Conservation (phyloP, 768 basidiomycete genomes). For the Favolaschia claudopus region DNA sequence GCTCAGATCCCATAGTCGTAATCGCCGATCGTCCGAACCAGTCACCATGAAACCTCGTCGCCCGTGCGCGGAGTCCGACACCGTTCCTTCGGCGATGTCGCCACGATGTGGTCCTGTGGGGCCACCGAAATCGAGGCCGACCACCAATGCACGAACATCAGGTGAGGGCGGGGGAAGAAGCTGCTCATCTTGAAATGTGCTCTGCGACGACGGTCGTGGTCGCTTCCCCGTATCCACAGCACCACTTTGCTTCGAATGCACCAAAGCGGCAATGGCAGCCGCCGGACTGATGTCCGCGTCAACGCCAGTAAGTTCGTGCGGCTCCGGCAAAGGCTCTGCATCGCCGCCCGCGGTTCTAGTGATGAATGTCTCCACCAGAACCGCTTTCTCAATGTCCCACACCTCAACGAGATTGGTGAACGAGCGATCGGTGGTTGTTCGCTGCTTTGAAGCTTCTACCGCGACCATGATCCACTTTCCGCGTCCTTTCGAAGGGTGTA, state of each 20-base stretch:
- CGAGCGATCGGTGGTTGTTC: conserved; percentile 44
- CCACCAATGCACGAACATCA: conserved; percentile 74
- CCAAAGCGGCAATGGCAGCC: conserved; percentile 79
- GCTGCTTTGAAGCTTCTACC: conserved; percentile 60
- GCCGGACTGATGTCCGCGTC: conserved; percentile 73
- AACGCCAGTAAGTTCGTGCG: conserved; percentile 55
- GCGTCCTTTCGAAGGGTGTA: conserved; percentile 88
- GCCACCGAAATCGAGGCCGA: conserved; percentile 81
- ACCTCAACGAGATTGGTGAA: conserved; percentile 76
- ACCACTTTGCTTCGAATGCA: conserved; percentile 67
- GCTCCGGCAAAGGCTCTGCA: conserved; percentile 60
- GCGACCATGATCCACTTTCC: conserved; percentile 93
- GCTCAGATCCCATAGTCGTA: conserved; percentile 89
- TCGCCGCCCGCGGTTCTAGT: conserved; percentile 56
- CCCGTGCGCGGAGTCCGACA: conserved; percentile 45
- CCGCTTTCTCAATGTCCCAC: conserved; percentile 89
- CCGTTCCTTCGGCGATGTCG: conserved; percentile 54
- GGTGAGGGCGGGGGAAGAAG: conserved; percentile 61
- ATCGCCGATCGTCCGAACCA: conserved; percentile 89
- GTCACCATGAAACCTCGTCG: conserved; percentile 80
- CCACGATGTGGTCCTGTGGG: conserved; percentile 61
- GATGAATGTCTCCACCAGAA: conserved; percentile 81
- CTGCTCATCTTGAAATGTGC: conserved; percentile 41
- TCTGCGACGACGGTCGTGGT: conserved; percentile 41
- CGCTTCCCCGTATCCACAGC: conserved; percentile 39